Evolutionary conservation across 2,329 filamentous ascomycete species (phyloP).

Genomic region (Helotiales sp.): DNA sequence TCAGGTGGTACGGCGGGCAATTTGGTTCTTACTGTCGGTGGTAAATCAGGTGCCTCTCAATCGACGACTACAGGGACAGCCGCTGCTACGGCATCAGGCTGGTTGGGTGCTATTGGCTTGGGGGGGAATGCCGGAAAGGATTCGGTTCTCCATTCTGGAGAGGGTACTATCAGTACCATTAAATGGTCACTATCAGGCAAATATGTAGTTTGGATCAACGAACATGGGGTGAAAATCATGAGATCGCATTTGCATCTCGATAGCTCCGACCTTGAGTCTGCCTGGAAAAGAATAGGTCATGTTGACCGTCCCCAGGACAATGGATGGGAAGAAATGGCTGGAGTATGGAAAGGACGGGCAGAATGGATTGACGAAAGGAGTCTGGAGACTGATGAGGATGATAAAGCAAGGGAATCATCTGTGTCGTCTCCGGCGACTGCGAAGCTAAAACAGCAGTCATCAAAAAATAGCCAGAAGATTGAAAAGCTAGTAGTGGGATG

Average conservation of each 20-base stretch:
- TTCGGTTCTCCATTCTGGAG: conserved; percentile 85
- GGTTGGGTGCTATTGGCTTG: conserved; percentile 87
- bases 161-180: conserved; percentile 88
- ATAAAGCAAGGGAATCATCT: conserved; percentile 41
- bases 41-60: conserved; percentile 74
- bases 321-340: conserved; percentile 94
- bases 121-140: conserved; percentile 81
- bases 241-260: conserved; percentile 84
- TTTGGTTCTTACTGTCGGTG: conserved; percentile 83
- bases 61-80: conserved; percentile 87
- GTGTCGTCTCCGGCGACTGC: conserved; percentile 52
- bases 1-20: conserved; percentile 90
- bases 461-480: conserved; percentile 54
- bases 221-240: conserved; percentile 98
- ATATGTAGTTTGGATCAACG: conserved; percentile 94
- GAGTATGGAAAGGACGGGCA: conserved; percentile 88
- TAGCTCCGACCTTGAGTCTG: conserved; percentile 74
- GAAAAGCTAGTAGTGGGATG: conserved; percentile 92
- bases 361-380: conserved; percentile 91
- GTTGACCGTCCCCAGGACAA: conserved; percentile 85
- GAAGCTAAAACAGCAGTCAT: conserved; percentile 55
- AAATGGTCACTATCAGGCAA: conserved; percentile 94
- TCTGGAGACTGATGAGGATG: conserved; percentile 74
- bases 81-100: conserved; percentile 82
- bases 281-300: conserved; percentile 94